phyloP scores from a whole-genome alignment of 2,329 filamentous ascomycete genomes.

The Hypoxylon sp. region DNA sequence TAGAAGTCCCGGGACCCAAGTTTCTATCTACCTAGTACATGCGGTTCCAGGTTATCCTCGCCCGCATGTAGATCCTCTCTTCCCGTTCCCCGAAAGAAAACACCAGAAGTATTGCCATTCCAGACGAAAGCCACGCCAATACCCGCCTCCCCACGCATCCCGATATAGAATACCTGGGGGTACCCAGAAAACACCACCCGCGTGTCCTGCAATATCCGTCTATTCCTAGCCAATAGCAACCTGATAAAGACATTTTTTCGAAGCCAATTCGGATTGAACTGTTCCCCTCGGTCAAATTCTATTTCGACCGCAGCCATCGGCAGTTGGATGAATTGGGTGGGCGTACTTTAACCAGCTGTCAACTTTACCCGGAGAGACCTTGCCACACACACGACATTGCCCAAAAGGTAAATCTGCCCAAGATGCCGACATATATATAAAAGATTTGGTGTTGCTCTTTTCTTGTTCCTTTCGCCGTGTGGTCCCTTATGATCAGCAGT shows the following conservation, averaged over 20 bases:
- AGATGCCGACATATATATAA: slow-evolving; percentile 20
- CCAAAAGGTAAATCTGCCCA: slow-evolving; percentile 9
- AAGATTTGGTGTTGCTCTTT: slow-evolving; percentile 4
- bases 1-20: not conserved
- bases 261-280: slow-evolving; percentile 14
- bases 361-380: slow-evolving; percentile 28
- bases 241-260: not conserved
- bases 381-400: slow-evolving; percentile 26
- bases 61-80: slow-evolving; percentile 23
- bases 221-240: slow-evolving; percentile 17
- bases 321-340: slow-evolving; percentile 14
- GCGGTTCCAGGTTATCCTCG: not conserved
- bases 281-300: slow-evolving; percentile 31
- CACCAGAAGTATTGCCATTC: not conserved
- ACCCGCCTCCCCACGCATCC: slow-evolving; percentile 5
- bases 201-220: slow-evolving; percentile 11
- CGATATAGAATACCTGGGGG: slow-evolving; percentile 26
- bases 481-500: slow-evolving; percentile 20
- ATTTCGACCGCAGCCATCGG: slow-evolving; percentile 24
- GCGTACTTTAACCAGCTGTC: slow-evolving; percentile 24
- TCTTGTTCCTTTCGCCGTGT: not conserved
- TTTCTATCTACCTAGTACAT: not conserved
- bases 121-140: not conserved
- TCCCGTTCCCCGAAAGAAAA: slow-evolving; percentile 24
- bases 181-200: not conserved